Percentiles rank a stretch among this genome's conserved stretches.
Conservation (phyloP, 129 eudicot genomes). For the Logfia minima region DNA sequence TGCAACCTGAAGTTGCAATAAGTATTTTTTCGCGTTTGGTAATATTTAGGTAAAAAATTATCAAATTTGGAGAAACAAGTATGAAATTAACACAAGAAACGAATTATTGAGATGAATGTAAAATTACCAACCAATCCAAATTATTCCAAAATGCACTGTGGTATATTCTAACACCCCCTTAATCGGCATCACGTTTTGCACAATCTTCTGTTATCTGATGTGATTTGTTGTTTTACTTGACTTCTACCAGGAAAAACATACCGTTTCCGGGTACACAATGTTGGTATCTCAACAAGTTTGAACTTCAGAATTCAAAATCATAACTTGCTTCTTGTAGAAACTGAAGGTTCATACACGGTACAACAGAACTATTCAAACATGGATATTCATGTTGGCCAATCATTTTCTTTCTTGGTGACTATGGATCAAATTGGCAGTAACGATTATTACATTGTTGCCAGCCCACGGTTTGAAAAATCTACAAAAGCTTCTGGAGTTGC, state of each 20-base stretch:
- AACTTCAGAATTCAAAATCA: conserved; percentile 96
- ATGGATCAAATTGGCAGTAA: conserved; percentile 82
- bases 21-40: background rate
- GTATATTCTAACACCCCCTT: background rate
- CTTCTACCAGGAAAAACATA: conserved; percentile 76
- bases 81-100: no score
- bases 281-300: conserved; percentile 82
- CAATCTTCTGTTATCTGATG: background rate
- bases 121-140: no score
- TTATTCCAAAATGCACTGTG: no score
- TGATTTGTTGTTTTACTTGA: conserved; percentile 14
- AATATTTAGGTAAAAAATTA: no score
- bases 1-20: background rate
- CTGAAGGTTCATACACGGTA: conserved; percentile 94
- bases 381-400: conserved; percentile 99
- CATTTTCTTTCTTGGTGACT: conserved; percentile 93
- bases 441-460: conserved; percentile 94
- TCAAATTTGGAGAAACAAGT: background rate
- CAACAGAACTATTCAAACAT: conserved; percentile 91
- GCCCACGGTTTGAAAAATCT: conserved; percentile 76
- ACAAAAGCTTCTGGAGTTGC: conserved; percentile 76
- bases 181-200: background rate
- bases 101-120: no score
- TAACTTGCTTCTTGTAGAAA: conserved; percentile 87
- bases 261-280: conserved; percentile 87